These are phyloP conservation scores for Teunomyces tritomae DNA, from an alignment of 805 yeast genomes.

Conservation along the genomic window DNA sequence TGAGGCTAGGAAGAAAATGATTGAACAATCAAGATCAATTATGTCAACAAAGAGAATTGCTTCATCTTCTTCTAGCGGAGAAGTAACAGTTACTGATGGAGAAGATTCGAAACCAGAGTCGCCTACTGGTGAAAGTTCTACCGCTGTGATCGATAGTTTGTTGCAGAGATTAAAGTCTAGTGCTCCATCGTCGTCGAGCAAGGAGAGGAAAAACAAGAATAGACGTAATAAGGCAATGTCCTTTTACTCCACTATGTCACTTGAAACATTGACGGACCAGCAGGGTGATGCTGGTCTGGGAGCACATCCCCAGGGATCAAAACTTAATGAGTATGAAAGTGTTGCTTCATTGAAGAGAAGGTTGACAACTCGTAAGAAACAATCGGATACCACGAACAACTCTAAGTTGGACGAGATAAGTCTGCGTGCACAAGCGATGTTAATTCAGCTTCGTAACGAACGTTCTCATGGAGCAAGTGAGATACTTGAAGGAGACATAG, in stretches of 20 bases:
- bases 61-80: slow-evolving; percentile 6
- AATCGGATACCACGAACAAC: slow-evolving; percentile 2
- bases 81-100: slow-evolving; percentile 11
- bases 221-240: slow-evolving; percentile 34
- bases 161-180: slow-evolving; percentile 31
- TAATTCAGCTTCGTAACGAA: slow-evolving; percentile 30
- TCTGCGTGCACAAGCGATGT: slow-evolving; percentile 41
- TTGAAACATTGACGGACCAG: slow-evolving; percentile 20
- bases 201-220: slow-evolving; percentile 17
- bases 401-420: slow-evolving; percentile 25
- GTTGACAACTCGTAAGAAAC: slow-evolving; percentile 31
- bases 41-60: background rate
- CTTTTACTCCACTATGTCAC: slow-evolving; percentile 28
- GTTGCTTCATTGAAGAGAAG: slow-evolving; percentile 37
- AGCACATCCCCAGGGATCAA: background rate
- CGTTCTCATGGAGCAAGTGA: background rate
- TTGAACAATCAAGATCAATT: slow-evolving; percentile 22
- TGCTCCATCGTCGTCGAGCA: slow-evolving; percentile 16
- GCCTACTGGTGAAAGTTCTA: slow-evolving; percentile 11
- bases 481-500: background rate
- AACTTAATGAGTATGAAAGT: slow-evolving; percentile 32
- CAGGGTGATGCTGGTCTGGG: background rate
- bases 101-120: background rate
- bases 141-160: slow-evolving; percentile 31
- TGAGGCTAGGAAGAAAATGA: slow-evolving; percentile 33